phyloP scores from a whole-genome alignment of 225 moss, liverwort and hornwort genomes.

The Bryoerythrophyllum caledonicum region DNA sequence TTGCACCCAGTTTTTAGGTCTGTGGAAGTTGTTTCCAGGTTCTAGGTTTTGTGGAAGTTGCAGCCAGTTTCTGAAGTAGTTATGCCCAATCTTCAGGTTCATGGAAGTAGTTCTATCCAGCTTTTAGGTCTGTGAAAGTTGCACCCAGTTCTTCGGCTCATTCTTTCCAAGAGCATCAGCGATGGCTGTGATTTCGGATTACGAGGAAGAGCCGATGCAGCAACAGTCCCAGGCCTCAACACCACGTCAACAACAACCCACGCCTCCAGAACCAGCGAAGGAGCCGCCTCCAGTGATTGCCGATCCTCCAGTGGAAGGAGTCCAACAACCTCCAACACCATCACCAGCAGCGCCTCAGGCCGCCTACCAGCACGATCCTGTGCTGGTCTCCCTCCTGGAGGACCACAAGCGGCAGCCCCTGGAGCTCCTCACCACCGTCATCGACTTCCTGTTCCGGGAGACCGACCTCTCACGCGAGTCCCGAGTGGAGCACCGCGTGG shows the following conservation, averaged over 20 bases:
- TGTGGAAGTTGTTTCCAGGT: too few species aligned
- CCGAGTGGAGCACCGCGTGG: slow-evolving; percentile 38
- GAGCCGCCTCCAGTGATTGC: background rate
- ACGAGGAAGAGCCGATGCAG: slow-evolving; percentile 51
- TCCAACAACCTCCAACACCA: background rate
- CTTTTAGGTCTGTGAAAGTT: background rate
- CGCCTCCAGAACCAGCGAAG: slow-evolving; percentile 15
- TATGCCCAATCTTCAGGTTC: too few species aligned
- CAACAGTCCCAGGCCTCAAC: slow-evolving; percentile 23
- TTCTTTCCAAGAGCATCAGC: background rate
- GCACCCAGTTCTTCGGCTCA: slow-evolving; percentile 1
- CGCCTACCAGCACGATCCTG: slow-evolving; percentile 43
- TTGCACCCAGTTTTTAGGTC: too few species aligned
- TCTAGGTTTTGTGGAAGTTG: too few species aligned
- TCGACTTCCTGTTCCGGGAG: slow-evolving; percentile 60
- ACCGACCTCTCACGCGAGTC: slow-evolving; percentile 45
- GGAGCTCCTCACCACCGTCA: slow-evolving; percentile 53
- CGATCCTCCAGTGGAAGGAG: slow-evolving; percentile 22
- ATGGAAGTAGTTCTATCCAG: background rate
- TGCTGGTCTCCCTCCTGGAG: slow-evolving; percentile 56
- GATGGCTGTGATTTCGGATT: slow-evolving; percentile 97
- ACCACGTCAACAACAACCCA: slow-evolving; percentile 24
- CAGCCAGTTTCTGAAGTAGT: too few species aligned
- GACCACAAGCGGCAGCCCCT: slow-evolving; percentile 61
- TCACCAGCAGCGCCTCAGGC: slow-evolving; percentile 10